These are phyloP conservation scores for Sophora flavescens DNA, from an alignment of 306 rosid species.

Conservation along the genomic window DNA sequence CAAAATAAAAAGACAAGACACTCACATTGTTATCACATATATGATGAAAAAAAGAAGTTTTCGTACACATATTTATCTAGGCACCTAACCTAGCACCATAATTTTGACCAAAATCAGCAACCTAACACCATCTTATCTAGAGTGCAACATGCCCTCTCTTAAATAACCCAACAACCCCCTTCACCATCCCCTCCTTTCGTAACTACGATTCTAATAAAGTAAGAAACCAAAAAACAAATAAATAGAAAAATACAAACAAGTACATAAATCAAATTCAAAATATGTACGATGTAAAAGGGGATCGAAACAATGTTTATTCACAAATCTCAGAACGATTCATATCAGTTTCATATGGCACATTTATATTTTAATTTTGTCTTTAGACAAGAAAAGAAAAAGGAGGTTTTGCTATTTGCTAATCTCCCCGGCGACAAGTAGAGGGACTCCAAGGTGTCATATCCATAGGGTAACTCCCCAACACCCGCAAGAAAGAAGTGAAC, in stretches of 20 bases:
- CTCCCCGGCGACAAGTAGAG: slow-evolving; percentile 44
- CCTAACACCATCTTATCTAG: not conserved
- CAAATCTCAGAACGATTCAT: too few relatives aligned
- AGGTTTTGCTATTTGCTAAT: slow-evolving; percentile 31
- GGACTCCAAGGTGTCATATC: slow-evolving; percentile 98
- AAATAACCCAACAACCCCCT: slow-evolving; percentile 23
- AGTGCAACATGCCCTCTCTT: not conserved
- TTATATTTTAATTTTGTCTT: not conserved
- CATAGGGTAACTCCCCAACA: slow-evolving; percentile 93
- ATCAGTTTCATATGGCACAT: slow-evolving; percentile 13
- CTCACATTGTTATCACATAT: too few relatives aligned
- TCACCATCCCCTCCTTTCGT: not conserved
- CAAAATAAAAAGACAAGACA: too few relatives aligned
- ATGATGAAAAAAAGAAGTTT: too few relatives aligned
- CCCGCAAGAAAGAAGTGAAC: slow-evolving; percentile 91
- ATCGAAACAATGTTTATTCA: too few relatives aligned
- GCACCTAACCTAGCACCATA: slow-evolving; percentile 28
- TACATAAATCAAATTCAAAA: too few relatives aligned
- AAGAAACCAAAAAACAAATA: not conserved
- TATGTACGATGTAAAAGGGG: too few relatives aligned
- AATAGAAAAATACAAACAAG: too few relatives aligned
- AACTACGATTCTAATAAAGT: not conserved
- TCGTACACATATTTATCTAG: slow-evolving; percentile 20
- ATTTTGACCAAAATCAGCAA: slow-evolving; percentile 9
- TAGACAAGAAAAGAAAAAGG: not conserved